Evolutionary conservation across 2,329 filamentous ascomycete species (phyloP).

Genomic region (Elsinoe batatas): DNA sequence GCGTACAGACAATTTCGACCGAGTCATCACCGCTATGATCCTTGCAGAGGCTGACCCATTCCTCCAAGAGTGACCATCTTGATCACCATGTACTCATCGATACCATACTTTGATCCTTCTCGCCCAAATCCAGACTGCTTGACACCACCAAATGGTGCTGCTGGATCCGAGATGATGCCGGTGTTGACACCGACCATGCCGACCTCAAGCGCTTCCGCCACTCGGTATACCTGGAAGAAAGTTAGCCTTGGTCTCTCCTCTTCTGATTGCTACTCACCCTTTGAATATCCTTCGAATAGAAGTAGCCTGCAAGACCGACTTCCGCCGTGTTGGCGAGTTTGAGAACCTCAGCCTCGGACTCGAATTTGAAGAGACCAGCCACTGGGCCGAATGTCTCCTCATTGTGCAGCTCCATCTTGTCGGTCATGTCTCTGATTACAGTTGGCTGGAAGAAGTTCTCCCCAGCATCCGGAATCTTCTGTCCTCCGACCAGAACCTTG

Average conservation of each 20-base stretch:
- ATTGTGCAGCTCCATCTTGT: slow-evolving; percentile 69
- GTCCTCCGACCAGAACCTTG: slow-evolving; percentile 64
- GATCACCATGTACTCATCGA: slow-evolving; percentile 39
- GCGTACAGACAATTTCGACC: not conserved
- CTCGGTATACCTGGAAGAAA: slow-evolving; percentile 34
- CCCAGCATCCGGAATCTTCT: slow-evolving; percentile 63
- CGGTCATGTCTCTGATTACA: slow-evolving; percentile 75
- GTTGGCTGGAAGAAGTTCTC: slow-evolving; percentile 84
- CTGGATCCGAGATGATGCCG: slow-evolving; percentile 40
- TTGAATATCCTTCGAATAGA: slow-evolving; percentile 61
- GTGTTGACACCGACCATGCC: slow-evolving; percentile 68
- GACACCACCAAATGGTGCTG: slow-evolving; percentile 38
- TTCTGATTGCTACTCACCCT: slow-evolving; percentile 27
- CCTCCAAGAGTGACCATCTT: slow-evolving; percentile 49
- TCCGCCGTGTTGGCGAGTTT: slow-evolving; percentile 69
- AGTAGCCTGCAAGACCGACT: slow-evolving; percentile 88
- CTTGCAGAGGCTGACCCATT: slow-evolving; percentile 49
- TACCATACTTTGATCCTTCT: slow-evolving; percentile 41
- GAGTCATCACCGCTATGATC: slow-evolving; percentile 12
- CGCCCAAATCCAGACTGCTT: slow-evolving; percentile 43
- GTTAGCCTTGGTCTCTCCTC: not conserved
- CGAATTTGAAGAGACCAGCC: slow-evolving; percentile 79
- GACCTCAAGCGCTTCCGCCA: slow-evolving; percentile 61
- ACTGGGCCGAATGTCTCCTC: slow-evolving; percentile 97
- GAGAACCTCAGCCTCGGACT: slow-evolving; percentile 81